These are phyloP conservation scores for Fusarium oxysporum DNA, from an alignment of 2,329 filamentous ascomycete genomes.

Conservation along the genomic window DNA sequence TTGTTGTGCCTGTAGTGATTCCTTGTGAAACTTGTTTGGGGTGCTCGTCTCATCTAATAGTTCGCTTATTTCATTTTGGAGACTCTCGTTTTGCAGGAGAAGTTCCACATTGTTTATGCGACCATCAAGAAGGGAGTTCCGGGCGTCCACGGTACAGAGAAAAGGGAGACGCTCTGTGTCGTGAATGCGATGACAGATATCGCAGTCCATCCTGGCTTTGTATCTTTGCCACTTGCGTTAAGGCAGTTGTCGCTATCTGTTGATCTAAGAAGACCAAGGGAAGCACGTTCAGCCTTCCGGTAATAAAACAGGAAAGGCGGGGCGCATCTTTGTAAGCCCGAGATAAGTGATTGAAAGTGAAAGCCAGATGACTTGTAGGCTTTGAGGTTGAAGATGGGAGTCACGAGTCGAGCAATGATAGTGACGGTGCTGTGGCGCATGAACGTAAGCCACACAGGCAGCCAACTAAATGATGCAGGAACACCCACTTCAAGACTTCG, in stretches of 20 bases:
- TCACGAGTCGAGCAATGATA: conserved; percentile 42
- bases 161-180: conserved; percentile 70
- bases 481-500: not conserved
- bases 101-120: conserved; percentile 70
- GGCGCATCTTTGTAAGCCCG: conserved; percentile 27
- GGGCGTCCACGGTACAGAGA: conserved; percentile 76
- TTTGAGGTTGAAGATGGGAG: conserved; percentile 38
- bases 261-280: conserved; percentile 6
- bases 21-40: conserved; percentile 45
- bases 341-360: conserved; percentile 21
- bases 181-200: conserved; percentile 71
- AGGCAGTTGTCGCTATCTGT: conserved; percentile 5
- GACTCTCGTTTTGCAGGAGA: conserved; percentile 71
- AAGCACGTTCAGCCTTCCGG: conserved; percentile 19
- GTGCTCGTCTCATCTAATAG: conserved; percentile 20
- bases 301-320: not conserved
- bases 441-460: conserved; percentile 43
- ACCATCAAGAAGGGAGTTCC: conserved; percentile 74
- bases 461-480: conserved; percentile 26
- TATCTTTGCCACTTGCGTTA: conserved; percentile 19
- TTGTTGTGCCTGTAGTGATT: conserved; percentile 57
- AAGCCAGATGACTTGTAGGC: conserved; percentile 44
- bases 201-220: conserved; percentile 70
- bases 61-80: conserved; percentile 62
- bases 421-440: conserved; percentile 41